Evolutionary conservation across 495 filamentous ascomycete genomes (phyloP).

Genomic region (Tuber microsphaerosporum): DNA sequence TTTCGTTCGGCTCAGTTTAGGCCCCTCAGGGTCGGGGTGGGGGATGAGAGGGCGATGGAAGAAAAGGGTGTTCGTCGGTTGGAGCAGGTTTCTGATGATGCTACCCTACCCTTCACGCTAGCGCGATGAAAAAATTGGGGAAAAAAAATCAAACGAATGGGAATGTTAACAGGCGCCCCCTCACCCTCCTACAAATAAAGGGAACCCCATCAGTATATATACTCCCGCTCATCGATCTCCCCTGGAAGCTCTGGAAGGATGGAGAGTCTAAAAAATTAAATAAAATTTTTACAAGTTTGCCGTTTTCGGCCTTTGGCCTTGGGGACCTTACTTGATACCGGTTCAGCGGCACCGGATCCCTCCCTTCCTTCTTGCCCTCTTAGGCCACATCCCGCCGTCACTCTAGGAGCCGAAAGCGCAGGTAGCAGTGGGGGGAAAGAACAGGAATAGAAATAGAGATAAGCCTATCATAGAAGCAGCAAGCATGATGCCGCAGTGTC

Average conservation of each 20-base stretch:
- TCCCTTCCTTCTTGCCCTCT: background rate
- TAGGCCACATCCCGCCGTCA: background rate
- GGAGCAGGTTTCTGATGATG: background rate
- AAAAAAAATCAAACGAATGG: slow-evolving; percentile 1
- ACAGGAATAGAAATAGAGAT: background rate
- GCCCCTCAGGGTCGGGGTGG: background rate
- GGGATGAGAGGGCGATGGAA: background rate
- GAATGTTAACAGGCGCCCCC: background rate
- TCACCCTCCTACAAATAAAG: background rate
- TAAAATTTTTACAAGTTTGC: background rate
- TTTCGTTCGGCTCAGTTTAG: background rate
- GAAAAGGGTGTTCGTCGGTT: background rate
- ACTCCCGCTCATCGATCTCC: background rate
- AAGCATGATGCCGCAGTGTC: background rate
- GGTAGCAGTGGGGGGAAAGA: background rate
- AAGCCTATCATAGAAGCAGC: background rate
- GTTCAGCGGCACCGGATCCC: background rate
- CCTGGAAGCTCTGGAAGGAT: background rate
- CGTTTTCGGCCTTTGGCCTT: background rate
- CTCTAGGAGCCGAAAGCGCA: background rate
- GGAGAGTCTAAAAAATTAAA: background rate
- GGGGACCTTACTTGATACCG: background rate
- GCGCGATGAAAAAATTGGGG: background rate
- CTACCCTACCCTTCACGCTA: slow-evolving; percentile 1
- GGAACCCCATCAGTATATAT: background rate